Base-by-base conservation (phyloP, 2,329 filamentous ascomycete species). In the Sporothrix euskadiensis region DNA sequence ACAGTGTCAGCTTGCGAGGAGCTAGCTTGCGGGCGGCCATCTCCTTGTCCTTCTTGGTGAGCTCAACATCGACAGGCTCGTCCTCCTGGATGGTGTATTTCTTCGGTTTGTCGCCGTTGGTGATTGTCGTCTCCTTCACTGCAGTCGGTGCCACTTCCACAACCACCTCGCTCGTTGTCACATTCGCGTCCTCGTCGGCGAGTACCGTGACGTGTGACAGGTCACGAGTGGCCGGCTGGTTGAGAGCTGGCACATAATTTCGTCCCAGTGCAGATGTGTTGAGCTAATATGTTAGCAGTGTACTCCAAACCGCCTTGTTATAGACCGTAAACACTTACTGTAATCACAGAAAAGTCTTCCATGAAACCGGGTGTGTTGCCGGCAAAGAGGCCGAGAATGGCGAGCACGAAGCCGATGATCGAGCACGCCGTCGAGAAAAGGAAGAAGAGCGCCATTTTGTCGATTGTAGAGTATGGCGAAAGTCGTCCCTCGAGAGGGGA, bases 211-310 rank as follows among this genome's bases (percentile, higher is more conserved):
- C 71, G 35, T 73, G 71, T 32, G 79, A 79, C 41, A 76, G 26
- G 75, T 71, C 1, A 75, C 77, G 47, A 78, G 76, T 9, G 75
- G 74, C 16, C 77, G 79, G 41, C 76, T 76, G 1, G 77, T 78
- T 41, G 65, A 76, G 75, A 0, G 76, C 78, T 12, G 79, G 77
- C 41, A 84, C 75, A 22, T 83, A 78, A 69, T 82, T 80, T 57
- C 82, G 80, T 39, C 82, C 83, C 47, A 84, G 80, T 16, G 78
- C 77, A 22, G 83, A 83, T 73, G 82, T 82, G 78, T 84, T 84
- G 74, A 84, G 79, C 82, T 84, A 41, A 32, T 0, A 12, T 16
- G 41, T 68, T 32, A 49, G 41, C 32, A 12, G 44, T 16, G 14
- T 3, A 49, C 44, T 14, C 6, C 44, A 49, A 49, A 49, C 9